Evolutionary conservation across 169 alveolate genomes (phyloP), one percentile per base, ranked within the genome.

Genomic region (Plasmodium vinckei): DNA sequence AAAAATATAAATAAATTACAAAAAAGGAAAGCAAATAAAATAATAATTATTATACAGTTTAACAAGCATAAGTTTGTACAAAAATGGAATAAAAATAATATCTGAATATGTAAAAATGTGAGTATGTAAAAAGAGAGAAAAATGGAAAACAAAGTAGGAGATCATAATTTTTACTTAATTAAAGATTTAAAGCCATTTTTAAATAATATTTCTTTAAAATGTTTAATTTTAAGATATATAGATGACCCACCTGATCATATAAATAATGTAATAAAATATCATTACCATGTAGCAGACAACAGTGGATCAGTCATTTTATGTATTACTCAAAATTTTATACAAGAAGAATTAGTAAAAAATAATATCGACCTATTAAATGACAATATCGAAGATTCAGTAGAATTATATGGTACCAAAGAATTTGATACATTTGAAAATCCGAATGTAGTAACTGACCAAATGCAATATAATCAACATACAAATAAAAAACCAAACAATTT

Each of bases 181-280:
- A 84, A 60, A 56, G 92, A 91, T 44, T 57, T 93, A 46, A 91
- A 91, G 27, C 96, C 96, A 6, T 92, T 92, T 49, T 15, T 92
- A 71, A 92, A 88, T 68, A 91, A 92, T 27, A 47, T 86, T 6
- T 59, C 92, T 49, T 33, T 92, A 65, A 84, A 86, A 71, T 94
- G 96, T 39, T 90, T 93, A 10, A 84, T 93, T 53, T 92, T 93
- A 21, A 94, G 88, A 84, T 87, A 77, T 42, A 17, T 93, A 77
- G 94, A 91, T 51, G 96, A 93, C 46, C 96, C 95, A 5, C 96
- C 96, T 33, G 93, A 93, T 33, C 93, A 94, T 67, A 84, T 94
- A 53, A 93, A 94, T 51, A 87, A 93, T 53, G 63, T 72, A 27
- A 70, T 72, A 17, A 73, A 92, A n/a, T 93, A 93, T 59, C 94